These are phyloP conservation scores for Ogataea neopini DNA, from an alignment of 805 yeast species.

Conservation along the genomic window DNA sequence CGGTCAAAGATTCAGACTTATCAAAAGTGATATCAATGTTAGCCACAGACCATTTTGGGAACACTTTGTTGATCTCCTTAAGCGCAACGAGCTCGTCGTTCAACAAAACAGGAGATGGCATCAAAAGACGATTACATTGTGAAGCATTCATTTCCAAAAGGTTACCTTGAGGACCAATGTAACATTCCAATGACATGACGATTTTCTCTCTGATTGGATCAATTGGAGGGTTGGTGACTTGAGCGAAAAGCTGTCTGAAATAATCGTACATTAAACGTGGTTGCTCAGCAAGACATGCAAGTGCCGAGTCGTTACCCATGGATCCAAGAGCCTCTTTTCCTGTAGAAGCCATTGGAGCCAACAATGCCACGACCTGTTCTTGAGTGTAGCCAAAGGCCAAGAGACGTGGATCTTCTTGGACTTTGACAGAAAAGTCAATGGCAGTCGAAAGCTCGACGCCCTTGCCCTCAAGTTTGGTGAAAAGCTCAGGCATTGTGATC, in stretches of 20 bases:
- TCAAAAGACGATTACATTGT: slow-evolving; percentile 85
- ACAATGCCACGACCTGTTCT: slow-evolving; percentile 80
- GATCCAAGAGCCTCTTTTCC: slow-evolving; percentile 97
- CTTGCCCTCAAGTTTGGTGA: slow-evolving; percentile 53
- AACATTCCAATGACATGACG: slow-evolving; percentile 96
- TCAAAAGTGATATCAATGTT: slow-evolving; percentile 86
- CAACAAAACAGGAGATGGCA: slow-evolving; percentile 80
- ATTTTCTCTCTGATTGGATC: slow-evolving; percentile 96
- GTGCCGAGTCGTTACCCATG: slow-evolving; percentile 97
- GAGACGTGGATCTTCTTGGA: slow-evolving; percentile 81
- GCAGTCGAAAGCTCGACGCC: slow-evolving; percentile 30
- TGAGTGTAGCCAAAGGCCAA: slow-evolving; percentile 91
- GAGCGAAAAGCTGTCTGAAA: slow-evolving; percentile 95
- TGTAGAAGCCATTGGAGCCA: slow-evolving; percentile 90
- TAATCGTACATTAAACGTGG: slow-evolving; percentile 90
- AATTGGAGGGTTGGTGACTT: slow-evolving; percentile 97
- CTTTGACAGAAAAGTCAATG: slow-evolving; percentile 40
- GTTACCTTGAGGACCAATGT: slow-evolving; percentile 98
- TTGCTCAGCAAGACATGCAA: slow-evolving; percentile 92
- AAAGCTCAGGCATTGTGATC: slow-evolving; percentile 78
- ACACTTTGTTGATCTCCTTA: slow-evolving; percentile 66
- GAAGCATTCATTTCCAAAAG: slow-evolving; percentile 86
- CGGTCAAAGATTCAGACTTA: slow-evolving; percentile 79
- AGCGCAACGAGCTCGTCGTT: slow-evolving; percentile 75
- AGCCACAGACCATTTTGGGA: slow-evolving; percentile 84